These are phyloP conservation scores for Zymoseptoria crescenta DNA, from an alignment of 2,329 filamentous ascomycete genomes.

Conservation along the genomic window DNA sequence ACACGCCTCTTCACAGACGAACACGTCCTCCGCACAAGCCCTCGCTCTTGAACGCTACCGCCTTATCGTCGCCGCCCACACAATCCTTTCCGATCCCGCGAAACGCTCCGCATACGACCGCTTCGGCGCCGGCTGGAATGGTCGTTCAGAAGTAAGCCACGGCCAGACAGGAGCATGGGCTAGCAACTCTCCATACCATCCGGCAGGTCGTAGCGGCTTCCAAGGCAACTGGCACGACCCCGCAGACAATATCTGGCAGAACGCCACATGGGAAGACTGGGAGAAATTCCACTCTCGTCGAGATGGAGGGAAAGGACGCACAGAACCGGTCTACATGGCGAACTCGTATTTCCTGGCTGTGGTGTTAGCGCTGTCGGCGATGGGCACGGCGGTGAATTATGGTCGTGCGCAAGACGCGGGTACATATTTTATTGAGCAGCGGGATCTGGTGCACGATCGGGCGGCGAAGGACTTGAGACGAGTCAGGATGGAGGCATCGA, in stretches of 20 bases:
- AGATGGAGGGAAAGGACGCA: slow-evolving; percentile 32
- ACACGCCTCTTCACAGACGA: slow-evolving; percentile 34
- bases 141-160: slow-evolving; percentile 32
- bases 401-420: slow-evolving; percentile 59
- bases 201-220: slow-evolving; percentile 24
- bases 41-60: slow-evolving; percentile 81
- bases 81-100: slow-evolving; percentile 72
- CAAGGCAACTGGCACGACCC: slow-evolving; percentile 30
- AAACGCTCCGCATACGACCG: slow-evolving; percentile 77
- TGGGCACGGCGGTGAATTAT: slow-evolving; percentile 66
- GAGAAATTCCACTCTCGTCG: slow-evolving; percentile 61
- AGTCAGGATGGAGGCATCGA: slow-evolving; percentile 44
- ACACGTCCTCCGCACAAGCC: slow-evolving; percentile 46
- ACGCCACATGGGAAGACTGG: slow-evolving; percentile 98
- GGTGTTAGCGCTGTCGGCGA: slow-evolving; percentile 59
- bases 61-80: slow-evolving; percentile 77
- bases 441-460: slow-evolving; percentile 58
- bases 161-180: slow-evolving; percentile 4
- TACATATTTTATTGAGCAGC: slow-evolving; percentile 55
- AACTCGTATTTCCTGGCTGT: slow-evolving; percentile 71
- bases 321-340: slow-evolving; percentile 59
- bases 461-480: slow-evolving; percentile 56
- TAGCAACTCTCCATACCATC: slow-evolving; percentile 14
- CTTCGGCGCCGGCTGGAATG: slow-evolving; percentile 72
- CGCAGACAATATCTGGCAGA: slow-evolving; percentile 50